phyloP scores from a whole-genome alignment of 805 yeast genomes.

The Naumovozyma castellii region DNA sequence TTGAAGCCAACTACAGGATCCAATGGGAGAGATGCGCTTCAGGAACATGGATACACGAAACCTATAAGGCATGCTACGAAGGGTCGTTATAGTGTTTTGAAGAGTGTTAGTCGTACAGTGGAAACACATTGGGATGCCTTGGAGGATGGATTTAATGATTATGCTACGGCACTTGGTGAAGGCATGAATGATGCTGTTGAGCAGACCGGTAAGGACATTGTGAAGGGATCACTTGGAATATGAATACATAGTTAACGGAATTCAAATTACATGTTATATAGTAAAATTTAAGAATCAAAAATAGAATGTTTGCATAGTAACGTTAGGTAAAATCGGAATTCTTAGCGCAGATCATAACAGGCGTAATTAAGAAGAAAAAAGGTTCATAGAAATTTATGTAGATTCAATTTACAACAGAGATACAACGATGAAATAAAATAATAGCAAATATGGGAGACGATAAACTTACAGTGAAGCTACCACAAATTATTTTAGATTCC shows the following conservation, averaged over 20 bases:
- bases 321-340: no score
- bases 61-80: conserved; percentile 37
- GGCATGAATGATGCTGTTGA: conserved; percentile 44
- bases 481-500: conserved; percentile 9
- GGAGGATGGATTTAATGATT: conserved; percentile 48
- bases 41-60: conserved; percentile 31
- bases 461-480: conserved; percentile 3
- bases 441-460: background rate
- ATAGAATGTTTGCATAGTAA: background rate
- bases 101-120: conserved; percentile 34
- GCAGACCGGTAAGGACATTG: conserved; percentile 40
- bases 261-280: no score
- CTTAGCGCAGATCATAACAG: no score
- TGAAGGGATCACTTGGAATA: conserved; percentile 46
- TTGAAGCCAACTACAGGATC: conserved; percentile 14
- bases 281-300: no score
- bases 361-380: no score
- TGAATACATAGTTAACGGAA: no score
- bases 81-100: conserved; percentile 35
- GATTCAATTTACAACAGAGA: background rate
- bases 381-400: no score
- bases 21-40: conserved; percentile 1
- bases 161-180: conserved; percentile 47
- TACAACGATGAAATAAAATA: background rate
- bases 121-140: conserved; percentile 44